phyloP scores from a whole-genome alignment of 768 basidiomycete genomes.

The Gymnopilus dilepis region DNA sequence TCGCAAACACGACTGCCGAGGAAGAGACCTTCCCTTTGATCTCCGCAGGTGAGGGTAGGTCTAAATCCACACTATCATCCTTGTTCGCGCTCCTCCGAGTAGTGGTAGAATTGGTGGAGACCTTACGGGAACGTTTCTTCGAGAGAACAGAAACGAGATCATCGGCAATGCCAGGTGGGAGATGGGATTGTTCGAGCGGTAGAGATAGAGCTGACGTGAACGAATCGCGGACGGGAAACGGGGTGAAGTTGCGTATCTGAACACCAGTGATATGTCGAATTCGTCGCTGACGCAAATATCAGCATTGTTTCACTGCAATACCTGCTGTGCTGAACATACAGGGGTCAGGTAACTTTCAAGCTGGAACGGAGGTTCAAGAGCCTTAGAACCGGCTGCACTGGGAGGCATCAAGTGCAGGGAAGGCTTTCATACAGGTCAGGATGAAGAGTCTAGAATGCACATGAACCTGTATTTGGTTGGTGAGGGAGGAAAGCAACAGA shows the following conservation, averaged over 20 bases:
- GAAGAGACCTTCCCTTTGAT: constrained; percentile 42
- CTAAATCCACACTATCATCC: constrained; percentile 47
- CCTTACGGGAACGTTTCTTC: constrained; percentile 62
- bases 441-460: constrained; percentile 10
- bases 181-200: constrained; percentile 66
- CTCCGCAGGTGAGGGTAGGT: constrained; percentile 25
- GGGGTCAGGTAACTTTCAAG: constrained; percentile 21
- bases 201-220: constrained; percentile 76
- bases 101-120: constrained; percentile 61
- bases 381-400: constrained; percentile 23
- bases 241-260: constrained; percentile 83
- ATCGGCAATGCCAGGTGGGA: constrained; percentile 63
- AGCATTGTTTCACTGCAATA: constrained; percentile 8
- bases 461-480: background rate
- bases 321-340: constrained; percentile 21
- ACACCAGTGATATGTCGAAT: constrained; percentile 75
- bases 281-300: constrained; percentile 53
- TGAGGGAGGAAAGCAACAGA: too few species aligned
- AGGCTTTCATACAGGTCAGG: constrained; percentile 24
- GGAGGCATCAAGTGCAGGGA: constrained; percentile 26
- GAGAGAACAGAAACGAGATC: constrained; percentile 69
- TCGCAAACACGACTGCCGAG: constrained; percentile 49
- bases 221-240: constrained; percentile 80
- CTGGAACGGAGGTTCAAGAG: constrained; percentile 17
- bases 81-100: constrained; percentile 51